Evolutionary conservation across 495 filamentous ascomycete species (phyloP).

Genomic region (Aspergillus nanangensis): DNA sequence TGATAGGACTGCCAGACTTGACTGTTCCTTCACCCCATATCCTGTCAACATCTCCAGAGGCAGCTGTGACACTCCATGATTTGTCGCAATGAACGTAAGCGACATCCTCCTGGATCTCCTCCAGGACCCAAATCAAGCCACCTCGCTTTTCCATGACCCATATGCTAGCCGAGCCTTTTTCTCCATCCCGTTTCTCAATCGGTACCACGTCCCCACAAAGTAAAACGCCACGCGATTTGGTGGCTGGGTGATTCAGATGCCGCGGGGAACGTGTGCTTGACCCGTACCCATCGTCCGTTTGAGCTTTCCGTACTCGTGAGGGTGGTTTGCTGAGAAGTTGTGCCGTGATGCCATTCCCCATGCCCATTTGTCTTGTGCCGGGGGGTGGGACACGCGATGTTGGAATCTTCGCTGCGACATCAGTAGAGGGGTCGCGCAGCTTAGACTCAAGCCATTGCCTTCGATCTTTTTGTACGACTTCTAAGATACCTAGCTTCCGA

Average conservation of each 20-base stretch:
- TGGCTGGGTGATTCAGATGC: constrained; percentile 53
- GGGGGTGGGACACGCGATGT: constrained; percentile 34
- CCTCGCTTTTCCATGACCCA: constrained; percentile 98
- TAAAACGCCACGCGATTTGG: constrained; percentile 84
- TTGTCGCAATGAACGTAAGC: constrained; percentile 68
- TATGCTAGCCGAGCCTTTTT: constrained; percentile 83
- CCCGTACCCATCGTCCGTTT: constrained; percentile 73
- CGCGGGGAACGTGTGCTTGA: constrained; percentile 52
- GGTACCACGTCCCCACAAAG: constrained; percentile 96
- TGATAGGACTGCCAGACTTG: constrained; percentile 63
- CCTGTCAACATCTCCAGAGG: constrained; percentile 62
- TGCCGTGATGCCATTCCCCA: constrained; percentile 79
- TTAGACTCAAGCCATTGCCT: constrained; percentile 87
- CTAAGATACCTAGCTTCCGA: constrained; percentile 88
- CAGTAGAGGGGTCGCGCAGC: constrained; percentile 56
- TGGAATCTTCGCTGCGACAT: constrained; percentile 38
- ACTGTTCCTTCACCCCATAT: constrained; percentile 77
- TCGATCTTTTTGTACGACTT: constrained; percentile 85
- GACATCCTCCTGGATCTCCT: constrained; percentile 95
- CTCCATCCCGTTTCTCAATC: constrained; percentile 90
- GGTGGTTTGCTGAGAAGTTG: constrained; percentile 83
- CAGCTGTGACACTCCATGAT: constrained; percentile 62
- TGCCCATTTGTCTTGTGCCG: constrained; percentile 50
- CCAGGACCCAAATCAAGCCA: constrained; percentile 93
- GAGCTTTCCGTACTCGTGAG: constrained; percentile 64